A percentile compares a stretch with the other conserved stretches of the same genome.
Conservation (phyloP, 306 rosid species). For the Vigna nakashimae region DNA sequence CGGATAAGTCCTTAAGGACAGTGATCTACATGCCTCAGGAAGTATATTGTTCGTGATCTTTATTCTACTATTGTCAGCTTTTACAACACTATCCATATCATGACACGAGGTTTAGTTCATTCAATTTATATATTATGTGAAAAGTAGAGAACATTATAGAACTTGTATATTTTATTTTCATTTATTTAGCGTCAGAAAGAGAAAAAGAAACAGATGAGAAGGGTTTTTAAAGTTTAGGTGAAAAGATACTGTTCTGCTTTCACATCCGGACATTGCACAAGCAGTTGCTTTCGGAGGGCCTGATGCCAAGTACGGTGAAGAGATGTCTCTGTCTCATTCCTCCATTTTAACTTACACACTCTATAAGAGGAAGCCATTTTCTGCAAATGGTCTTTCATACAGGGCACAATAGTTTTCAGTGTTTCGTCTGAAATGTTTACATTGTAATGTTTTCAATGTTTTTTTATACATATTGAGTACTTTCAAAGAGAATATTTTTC, state of each 20-base stretch:
- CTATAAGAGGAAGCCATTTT: background rate
- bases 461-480: background rate
- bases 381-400: background rate
- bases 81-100: too few relatives aligned
- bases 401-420: conserved; percentile 4
- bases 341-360: background rate
- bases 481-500: background rate
- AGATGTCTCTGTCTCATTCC: conserved; percentile 52
- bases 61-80: too few relatives aligned
- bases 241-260: conserved; percentile 82
- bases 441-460: background rate
- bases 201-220: background rate
- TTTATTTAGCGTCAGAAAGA: background rate
- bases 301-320: conserved; percentile 90
- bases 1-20: too few relatives aligned
- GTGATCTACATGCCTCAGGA: too few relatives aligned
- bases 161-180: background rate
- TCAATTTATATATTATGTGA: too few relatives aligned
- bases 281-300: conserved; percentile 94
- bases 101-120: background rate
- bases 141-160: background rate
- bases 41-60: too few relatives aligned
- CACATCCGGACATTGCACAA: conserved; percentile 73
- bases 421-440: conserved; percentile 10
- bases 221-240: conserved; percentile 53